A percentile compares a stretch with the other conserved stretches of the same genome.
Conservation (phyloP, 768 basidiomycete genomes). For the Plicaturopsis crispa region DNA sequence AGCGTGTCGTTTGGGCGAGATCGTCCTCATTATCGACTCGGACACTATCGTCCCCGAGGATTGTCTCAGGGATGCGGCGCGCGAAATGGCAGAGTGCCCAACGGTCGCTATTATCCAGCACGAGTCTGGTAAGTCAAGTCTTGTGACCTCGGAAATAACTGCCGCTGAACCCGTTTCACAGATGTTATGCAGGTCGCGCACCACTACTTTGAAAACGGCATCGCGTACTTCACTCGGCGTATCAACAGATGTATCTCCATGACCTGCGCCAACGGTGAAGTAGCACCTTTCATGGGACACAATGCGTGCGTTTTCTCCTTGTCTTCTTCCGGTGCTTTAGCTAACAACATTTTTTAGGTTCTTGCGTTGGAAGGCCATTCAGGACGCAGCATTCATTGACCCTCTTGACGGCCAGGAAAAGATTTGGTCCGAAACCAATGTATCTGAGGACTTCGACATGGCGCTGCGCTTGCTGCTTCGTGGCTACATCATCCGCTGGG, state of each 20-base stretch:
- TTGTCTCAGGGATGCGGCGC: slow-evolving; percentile 84
- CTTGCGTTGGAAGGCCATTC: slow-evolving; percentile 50
- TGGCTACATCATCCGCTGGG: slow-evolving; percentile 78
- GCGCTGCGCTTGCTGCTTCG: slow-evolving; percentile 52
- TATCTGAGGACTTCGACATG: slow-evolving; percentile 70
- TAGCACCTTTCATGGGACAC: slow-evolving; percentile 39
- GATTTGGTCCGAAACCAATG: slow-evolving; percentile 62
- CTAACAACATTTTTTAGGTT: too few species aligned
- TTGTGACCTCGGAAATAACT: too few species aligned
- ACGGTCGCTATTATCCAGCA: slow-evolving; percentile 89
- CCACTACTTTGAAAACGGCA: slow-evolving; percentile 89
- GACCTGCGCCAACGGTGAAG: slow-evolving; percentile 31
- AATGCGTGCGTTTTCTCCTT: too few species aligned
- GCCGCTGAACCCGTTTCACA: too few species aligned
- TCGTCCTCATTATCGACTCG: slow-evolving; percentile 79
- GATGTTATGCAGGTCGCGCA: slow-evolving; percentile 88
- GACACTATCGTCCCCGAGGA: slow-evolving; percentile 81
- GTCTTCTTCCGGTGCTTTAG: too few species aligned
- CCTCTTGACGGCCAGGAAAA: slow-evolving; percentile 40
- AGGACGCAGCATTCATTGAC: slow-evolving; percentile 47
- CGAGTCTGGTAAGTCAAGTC: too few species aligned
- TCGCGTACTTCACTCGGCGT: slow-evolving; percentile 40
- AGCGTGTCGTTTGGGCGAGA: slow-evolving; percentile 66
- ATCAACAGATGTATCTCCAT: slow-evolving; percentile 36
- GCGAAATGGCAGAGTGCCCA: slow-evolving; percentile 75